Conservation (phyloP, 805 yeast genomes). For the Candida succiphila region DNA sequence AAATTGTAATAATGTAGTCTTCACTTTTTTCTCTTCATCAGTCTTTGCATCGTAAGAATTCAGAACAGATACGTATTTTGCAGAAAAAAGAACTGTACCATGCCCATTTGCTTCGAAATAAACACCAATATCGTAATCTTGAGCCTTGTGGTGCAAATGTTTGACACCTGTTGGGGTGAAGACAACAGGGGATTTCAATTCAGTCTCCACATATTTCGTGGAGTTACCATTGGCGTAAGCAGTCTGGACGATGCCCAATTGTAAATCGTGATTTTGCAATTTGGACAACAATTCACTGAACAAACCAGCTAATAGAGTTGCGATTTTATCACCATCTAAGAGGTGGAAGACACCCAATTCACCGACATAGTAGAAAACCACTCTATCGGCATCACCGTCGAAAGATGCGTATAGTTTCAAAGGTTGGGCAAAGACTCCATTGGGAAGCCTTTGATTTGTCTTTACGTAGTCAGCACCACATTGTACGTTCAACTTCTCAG, state of each 20-base stretch:
- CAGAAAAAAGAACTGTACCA: slow-evolving; percentile 84
- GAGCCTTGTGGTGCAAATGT: slow-evolving; percentile 89
- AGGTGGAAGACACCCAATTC: slow-evolving; percentile 32
- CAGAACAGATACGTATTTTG: slow-evolving; percentile 34
- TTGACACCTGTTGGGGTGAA: slow-evolving; percentile 96
- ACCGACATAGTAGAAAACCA: slow-evolving; percentile 64
- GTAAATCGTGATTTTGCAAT: slow-evolving; percentile 27
- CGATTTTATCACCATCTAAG: slow-evolving; percentile 90
- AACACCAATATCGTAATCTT: slow-evolving; percentile 78
- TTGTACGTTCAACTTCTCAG: slow-evolving; percentile 53
- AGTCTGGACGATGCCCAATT: slow-evolving; percentile 87
- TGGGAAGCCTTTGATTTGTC: slow-evolving; percentile 74
- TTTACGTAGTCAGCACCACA: slow-evolving; percentile 98
- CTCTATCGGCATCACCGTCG: slow-evolving; percentile 97
- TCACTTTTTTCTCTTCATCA: slow-evolving; percentile 37
- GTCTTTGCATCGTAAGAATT: slow-evolving; percentile 22
- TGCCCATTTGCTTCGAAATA: slow-evolving; percentile 99
- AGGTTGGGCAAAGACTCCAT: slow-evolving; percentile 36
- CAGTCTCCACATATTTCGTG: slow-evolving; percentile 55
- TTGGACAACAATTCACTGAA: slow-evolving; percentile 37
- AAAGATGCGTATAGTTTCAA: slow-evolving; percentile 64
- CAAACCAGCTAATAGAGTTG: slow-evolving; percentile 72
- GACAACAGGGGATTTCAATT: slow-evolving; percentile 63
- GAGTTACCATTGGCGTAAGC: slow-evolving; percentile 97
- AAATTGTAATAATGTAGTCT: slow-evolving; percentile 47